Conservation (phyloP, 2,329 filamentous ascomycete species). For the Truncatella angustata region DNA sequence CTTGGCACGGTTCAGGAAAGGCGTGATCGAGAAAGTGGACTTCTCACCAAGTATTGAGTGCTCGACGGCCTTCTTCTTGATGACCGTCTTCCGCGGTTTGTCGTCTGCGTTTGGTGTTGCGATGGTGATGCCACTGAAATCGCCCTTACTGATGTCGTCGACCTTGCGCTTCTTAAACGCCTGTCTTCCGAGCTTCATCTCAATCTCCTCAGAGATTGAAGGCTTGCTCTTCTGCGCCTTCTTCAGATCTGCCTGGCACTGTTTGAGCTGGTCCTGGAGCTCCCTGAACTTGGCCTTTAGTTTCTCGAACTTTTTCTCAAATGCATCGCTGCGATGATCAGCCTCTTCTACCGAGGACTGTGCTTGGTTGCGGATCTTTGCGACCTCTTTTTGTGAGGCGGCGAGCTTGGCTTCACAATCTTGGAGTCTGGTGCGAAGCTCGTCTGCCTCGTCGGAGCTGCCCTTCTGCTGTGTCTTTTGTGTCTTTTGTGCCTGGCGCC, state of each 20-base stretch:
- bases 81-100: slow-evolving; percentile 29
- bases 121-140: slow-evolving; percentile 44
- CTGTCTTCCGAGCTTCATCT: slow-evolving; percentile 33
- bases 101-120: slow-evolving; percentile 37
- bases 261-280: slow-evolving; percentile 71
- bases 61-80: slow-evolving; percentile 57
- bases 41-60: slow-evolving; percentile 73
- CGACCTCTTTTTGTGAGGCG: slow-evolving; percentile 42
- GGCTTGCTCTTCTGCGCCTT: slow-evolving; percentile 37
- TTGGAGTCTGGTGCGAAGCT: slow-evolving; percentile 29
- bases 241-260: slow-evolving; percentile 46
- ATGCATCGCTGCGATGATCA: slow-evolving; percentile 59
- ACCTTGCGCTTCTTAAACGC: slow-evolving; percentile 43
- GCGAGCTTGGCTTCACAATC: slow-evolving; percentile 29
- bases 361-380: slow-evolving; percentile 42
- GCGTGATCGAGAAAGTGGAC: slow-evolving; percentile 90
- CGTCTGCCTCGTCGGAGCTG: slow-evolving; percentile 19
- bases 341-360: slow-evolving; percentile 59
- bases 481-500: slow-evolving; percentile 25
- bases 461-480: slow-evolving; percentile 20
- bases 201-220: slow-evolving; percentile 29
- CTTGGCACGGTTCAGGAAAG: slow-evolving; percentile 79
- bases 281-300: slow-evolving; percentile 68
- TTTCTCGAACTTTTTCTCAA: slow-evolving; percentile 70
- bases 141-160: slow-evolving; percentile 43